Conservation (phyloP, 2,329 filamentous ascomycete genomes). For the Stylonectria norvegica region DNA sequence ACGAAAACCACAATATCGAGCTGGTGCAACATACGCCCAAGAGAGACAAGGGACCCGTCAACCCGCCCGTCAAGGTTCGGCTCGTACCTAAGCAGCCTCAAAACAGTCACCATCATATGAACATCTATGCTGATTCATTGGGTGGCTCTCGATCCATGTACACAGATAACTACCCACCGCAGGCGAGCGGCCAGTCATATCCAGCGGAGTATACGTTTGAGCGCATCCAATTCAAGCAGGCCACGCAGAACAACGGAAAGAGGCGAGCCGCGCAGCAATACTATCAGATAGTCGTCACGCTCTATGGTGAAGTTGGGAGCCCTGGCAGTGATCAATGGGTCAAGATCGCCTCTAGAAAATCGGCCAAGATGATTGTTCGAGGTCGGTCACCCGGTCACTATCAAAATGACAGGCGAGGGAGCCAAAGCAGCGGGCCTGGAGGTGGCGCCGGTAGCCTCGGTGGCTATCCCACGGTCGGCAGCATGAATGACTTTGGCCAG, state of each 20-base stretch:
- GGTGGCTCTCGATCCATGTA: slow-evolving; percentile 33
- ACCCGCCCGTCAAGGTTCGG: slow-evolving; percentile 66
- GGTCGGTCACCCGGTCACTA: slow-evolving; percentile 80
- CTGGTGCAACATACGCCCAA: slow-evolving; percentile 90
- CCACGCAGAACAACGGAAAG: slow-evolving; percentile 91
- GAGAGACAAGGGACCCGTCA: slow-evolving; percentile 80
- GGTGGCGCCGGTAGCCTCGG: slow-evolving; percentile 63
- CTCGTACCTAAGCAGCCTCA: slow-evolving; percentile 66
- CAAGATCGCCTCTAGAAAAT: slow-evolving; percentile 69
- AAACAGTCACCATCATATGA: slow-evolving; percentile 42
- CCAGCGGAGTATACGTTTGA: slow-evolving; percentile 68
- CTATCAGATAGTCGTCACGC: slow-evolving; percentile 85
- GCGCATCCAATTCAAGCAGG: slow-evolving; percentile 90
- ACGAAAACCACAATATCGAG: slow-evolving; percentile 72
- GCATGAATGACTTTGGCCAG: slow-evolving; percentile 26
- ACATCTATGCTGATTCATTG: slow-evolving; percentile 41
- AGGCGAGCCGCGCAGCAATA: slow-evolving; percentile 86
- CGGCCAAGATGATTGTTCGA: slow-evolving; percentile 81
- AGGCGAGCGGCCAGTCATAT: slow-evolving; percentile 33
- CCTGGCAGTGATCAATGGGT: slow-evolving; percentile 55
- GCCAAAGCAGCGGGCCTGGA: slow-evolving; percentile 63
- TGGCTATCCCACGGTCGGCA: slow-evolving; percentile 29
- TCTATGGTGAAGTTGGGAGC: slow-evolving; percentile 65
- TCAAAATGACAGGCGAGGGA: slow-evolving; percentile 65
- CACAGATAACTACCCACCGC: slow-evolving; percentile 38